These are phyloP conservation scores for Komagataella kurtzmanii DNA, from an alignment of 805 yeast species.

Conservation along the genomic window DNA sequence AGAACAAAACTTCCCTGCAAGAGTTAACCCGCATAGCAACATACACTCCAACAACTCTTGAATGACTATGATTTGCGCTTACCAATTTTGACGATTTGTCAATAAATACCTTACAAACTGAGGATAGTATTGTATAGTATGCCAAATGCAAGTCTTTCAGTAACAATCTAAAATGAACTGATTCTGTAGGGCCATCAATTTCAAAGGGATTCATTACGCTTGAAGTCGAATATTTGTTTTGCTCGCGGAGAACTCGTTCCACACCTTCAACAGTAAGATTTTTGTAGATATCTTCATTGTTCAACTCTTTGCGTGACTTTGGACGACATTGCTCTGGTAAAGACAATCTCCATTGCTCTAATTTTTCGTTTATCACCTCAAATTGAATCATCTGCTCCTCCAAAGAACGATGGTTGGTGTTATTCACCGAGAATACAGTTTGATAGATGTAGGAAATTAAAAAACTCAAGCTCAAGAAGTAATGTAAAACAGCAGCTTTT, in stretches of 20 bases:
- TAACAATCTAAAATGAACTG: background rate
- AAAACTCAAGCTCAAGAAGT: background rate
- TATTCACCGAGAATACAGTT: background rate
- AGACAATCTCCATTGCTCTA: background rate
- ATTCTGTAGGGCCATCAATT: background rate
- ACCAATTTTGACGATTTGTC: background rate
- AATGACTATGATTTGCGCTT: background rate
- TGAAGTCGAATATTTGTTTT: background rate
- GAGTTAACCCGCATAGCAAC: background rate
- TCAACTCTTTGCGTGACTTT: background rate
- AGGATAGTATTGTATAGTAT: background rate
- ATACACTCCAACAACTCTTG: background rate
- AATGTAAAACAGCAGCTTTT: background rate
- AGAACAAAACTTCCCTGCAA: background rate
- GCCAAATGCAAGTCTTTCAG: background rate
- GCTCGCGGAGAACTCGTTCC: background rate
- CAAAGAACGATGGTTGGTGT: background rate
- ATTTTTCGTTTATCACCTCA: background rate
- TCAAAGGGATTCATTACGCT: background rate
- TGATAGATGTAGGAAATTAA: background rate
- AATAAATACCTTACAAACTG: background rate
- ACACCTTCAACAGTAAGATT: background rate
- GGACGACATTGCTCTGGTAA: background rate
- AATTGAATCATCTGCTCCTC: background rate
- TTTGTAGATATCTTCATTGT: background rate